Conservation (phyloP, 1,139 yeast genomes). For the Candida pseudocylindracea region DNA sequence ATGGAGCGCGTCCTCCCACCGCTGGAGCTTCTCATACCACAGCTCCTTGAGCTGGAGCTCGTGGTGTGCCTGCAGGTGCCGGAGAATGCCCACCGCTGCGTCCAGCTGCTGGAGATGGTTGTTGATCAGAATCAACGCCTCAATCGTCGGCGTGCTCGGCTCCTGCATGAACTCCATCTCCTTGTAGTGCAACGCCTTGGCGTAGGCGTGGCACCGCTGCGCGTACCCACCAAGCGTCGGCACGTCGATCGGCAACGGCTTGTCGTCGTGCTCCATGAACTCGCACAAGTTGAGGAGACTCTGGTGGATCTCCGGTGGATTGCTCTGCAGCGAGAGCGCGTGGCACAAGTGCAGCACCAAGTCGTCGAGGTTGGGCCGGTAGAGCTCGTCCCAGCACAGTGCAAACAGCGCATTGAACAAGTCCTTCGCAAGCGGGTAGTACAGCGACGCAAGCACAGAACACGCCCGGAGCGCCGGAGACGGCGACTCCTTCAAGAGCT, state of each 20-base stretch:
- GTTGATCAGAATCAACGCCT: slow-evolving; percentile 75
- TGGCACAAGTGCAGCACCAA: slow-evolving; percentile 66
- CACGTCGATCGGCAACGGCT: slow-evolving; percentile 76
- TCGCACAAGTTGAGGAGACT: slow-evolving; percentile 78
- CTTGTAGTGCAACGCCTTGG: slow-evolving; percentile 89
- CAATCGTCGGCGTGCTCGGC: slow-evolving; percentile 82
- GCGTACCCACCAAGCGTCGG: slow-evolving; percentile 85
- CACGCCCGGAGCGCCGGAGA: slow-evolving; percentile 91
- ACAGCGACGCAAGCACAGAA: slow-evolving; percentile 72
- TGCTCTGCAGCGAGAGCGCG: slow-evolving; percentile 76
- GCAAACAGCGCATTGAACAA: slow-evolving; percentile 89
- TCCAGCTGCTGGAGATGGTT: slow-evolving; percentile 92
- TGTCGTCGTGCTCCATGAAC: slow-evolving; percentile 94
- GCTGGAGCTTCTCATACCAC: slow-evolving; percentile 89
- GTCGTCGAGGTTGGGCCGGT: slow-evolving; percentile 84
- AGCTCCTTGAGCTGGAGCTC: slow-evolving; percentile 85
- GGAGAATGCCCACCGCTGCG: slow-evolving; percentile 92
- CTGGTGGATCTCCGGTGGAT: slow-evolving; percentile 92
- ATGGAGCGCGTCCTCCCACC: slow-evolving; percentile 94
- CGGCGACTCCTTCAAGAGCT: slow-evolving; percentile 76
- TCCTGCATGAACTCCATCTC: slow-evolving; percentile 89
- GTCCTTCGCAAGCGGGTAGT: slow-evolving; percentile 76
- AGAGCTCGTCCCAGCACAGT: slow-evolving; percentile 87
- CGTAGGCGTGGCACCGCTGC: slow-evolving; percentile 90
- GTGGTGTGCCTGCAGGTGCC: slow-evolving; percentile 88